These are phyloP conservation scores for Phytophthora constricta DNA, from an alignment of 352 stramenopile species.

Conservation along the genomic window DNA sequence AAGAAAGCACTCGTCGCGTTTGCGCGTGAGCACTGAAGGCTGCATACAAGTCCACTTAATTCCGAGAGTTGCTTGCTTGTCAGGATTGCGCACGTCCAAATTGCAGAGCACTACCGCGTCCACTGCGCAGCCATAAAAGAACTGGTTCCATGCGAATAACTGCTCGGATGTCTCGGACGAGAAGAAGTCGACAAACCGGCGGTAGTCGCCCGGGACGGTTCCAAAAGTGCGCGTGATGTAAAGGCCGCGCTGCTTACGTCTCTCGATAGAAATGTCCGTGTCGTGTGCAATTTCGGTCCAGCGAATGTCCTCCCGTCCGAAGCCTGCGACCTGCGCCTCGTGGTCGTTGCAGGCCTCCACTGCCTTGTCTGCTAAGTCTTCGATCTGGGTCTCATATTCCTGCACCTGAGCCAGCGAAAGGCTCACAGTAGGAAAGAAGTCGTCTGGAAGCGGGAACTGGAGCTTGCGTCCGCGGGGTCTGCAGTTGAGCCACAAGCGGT, in stretches of 20 bases:
- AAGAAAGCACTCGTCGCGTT: constrained; percentile 78
- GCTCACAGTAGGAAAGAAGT: constrained; percentile 45
- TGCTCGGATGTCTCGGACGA: constrained; percentile 67
- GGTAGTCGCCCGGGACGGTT: constrained; percentile 58
- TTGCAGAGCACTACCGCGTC: constrained; percentile 77
- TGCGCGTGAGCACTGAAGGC: constrained; percentile 60
- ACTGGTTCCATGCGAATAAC: constrained; percentile 75
- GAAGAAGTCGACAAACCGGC: constrained; percentile 69
- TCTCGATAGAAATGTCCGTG: constrained; percentile 37
- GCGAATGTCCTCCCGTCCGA: constrained; percentile 19
- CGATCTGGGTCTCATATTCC: constrained; percentile 35
- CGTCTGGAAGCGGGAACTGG: constrained; percentile 50
- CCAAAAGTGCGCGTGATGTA: constrained; percentile 63
- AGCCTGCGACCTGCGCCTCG: constrained; percentile 37
- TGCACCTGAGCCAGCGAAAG: constrained; percentile 43
- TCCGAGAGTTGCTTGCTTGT: constrained; percentile 63
- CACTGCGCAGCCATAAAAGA: constrained; percentile 66
- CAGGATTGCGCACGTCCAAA: constrained; percentile 50
- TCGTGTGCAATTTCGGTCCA: constrained; percentile 45
- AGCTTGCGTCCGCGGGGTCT: constrained; percentile 36
- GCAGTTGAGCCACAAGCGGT: too few relatives aligned
- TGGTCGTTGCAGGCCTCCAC: constrained; percentile 41
- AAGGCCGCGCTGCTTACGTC: constrained; percentile 26
- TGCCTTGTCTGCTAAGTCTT: constrained; percentile 28
- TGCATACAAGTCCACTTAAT: constrained; percentile 84